Evolutionary conservation across 768 basidiomycete genomes (phyloP).

Genomic region (Lentinula guzmanii): DNA sequence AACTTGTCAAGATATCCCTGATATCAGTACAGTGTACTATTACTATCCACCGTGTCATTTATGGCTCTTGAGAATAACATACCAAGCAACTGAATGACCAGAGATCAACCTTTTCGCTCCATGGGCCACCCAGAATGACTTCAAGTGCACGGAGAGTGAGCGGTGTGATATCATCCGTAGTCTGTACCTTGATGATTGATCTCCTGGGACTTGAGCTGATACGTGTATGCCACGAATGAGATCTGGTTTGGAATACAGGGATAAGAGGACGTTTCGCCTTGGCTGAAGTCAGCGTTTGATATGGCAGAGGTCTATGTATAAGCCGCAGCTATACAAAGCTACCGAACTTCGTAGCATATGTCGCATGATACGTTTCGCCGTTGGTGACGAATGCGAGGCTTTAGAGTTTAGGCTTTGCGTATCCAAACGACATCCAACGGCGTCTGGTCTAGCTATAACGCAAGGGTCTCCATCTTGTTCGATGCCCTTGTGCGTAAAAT

Average conservation of each 20-base stretch:
- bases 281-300: slow-evolving; percentile 4
- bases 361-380: slow-evolving; percentile 15
- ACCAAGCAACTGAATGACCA: slow-evolving; percentile 23
- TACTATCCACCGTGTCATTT: no score
- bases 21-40: background rate
- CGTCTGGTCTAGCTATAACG: slow-evolving; percentile 11
- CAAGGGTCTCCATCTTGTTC: slow-evolving; percentile 18
- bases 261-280: slow-evolving; percentile 13
- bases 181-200: background rate
- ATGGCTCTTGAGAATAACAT: background rate
- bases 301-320: slow-evolving; percentile 15
- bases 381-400: slow-evolving; percentile 6
- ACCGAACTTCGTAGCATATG: slow-evolving; percentile 14
- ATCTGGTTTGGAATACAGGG: slow-evolving; percentile 8
- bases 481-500: slow-evolving; percentile 17
- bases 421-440: background rate
- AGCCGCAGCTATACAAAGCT: slow-evolving; percentile 11
- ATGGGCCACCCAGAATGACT: slow-evolving; percentile 16
- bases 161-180: slow-evolving; percentile 14
- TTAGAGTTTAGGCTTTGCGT: background rate
- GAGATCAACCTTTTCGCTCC: slow-evolving; percentile 21
- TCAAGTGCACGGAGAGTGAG: slow-evolving; percentile 20
- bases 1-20: background rate
- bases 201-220: no score
- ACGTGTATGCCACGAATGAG: slow-evolving; percentile 13